Base-by-base conservation (phyloP, 2,329 filamentous ascomycete genomes). In the Aspergillus neoniger region DNA sequence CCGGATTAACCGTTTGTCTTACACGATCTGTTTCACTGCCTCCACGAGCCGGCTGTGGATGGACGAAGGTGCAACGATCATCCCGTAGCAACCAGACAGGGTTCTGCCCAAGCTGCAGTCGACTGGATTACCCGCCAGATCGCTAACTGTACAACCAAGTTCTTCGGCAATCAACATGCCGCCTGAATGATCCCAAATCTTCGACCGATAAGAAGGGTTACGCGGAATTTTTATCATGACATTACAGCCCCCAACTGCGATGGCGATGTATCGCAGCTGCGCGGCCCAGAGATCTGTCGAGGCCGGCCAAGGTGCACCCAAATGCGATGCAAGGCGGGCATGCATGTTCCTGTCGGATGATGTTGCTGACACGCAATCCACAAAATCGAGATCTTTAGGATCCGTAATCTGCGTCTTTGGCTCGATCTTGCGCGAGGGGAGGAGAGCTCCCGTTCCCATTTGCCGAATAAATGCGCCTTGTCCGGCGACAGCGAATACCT, bases 111-210 rank as follows among this genome's bases (percentile, higher is more conserved):
- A 57, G 5, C 74, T 71, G 65, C 83, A 83, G 60, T 83, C 80
- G 36, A 85, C 79, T 3, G 74, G 65, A 38, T 75, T 80, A 1
- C 83, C 83, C 30, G 81, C 70, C 48, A 85, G 69, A 68, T 86
- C 83, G 2, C 77, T 81, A 23, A 85, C 78, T 52, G 76, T 72
- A 8, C 80, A 81, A 6, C 83, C 83, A 1, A 79, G 75, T 66
- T 85, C 83, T 58, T 80, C 70, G 57, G 77, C 81, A 47, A 85
- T 76, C 25, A 85, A 68, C 65, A 82, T 79, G 0, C 82, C 83
- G 5, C 82, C 83, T 1, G 81, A 81, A 70, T 85, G 83, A 68
- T 85, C 83, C 83, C 83, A 85, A n/a, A 83, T 74, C 59, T 79
- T 78, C 0, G 80, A 81, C 32, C 77, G 80, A 62, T 82, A 77